Percentiles rank a stretch among this genome's conserved stretches.
Evolutionary conservation across 768 basidiomycete species (phyloP).

Genomic region (Termitomyces heimii): DNA sequence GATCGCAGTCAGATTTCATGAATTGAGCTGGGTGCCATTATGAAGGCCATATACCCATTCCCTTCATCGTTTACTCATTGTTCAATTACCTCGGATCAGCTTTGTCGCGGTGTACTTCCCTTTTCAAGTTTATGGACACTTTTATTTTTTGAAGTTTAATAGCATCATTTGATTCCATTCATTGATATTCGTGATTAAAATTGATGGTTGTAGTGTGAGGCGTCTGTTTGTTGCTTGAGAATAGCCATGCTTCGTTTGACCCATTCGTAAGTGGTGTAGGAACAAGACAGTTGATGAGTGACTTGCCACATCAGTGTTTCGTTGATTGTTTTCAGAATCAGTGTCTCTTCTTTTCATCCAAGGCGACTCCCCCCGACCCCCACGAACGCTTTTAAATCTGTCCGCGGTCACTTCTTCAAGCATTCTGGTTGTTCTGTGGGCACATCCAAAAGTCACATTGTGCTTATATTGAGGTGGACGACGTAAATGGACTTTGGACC

Average conservation of each 20-base stretch:
- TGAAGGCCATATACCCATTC: constrained; percentile 15
- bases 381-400: constrained; percentile 1
- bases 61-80: constrained; percentile 15
- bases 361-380: constrained; percentile 5
- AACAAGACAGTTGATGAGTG: constrained; percentile 5
- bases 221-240: neutral
- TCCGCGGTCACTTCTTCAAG: neutral
- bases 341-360: constrained; percentile 11
- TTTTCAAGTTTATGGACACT: constrained; percentile 22
- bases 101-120: constrained; percentile 19
- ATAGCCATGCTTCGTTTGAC: neutral
- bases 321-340: constrained; percentile 17
- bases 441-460: neutral
- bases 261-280: neutral
- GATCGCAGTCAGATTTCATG: constrained; percentile 75
- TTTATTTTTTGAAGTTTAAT: constrained; percentile 10
- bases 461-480: neutral
- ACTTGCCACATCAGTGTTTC: constrained; percentile 11
- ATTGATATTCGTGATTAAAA: neutral
- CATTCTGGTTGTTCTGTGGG: neutral
- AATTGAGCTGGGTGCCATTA: constrained; percentile 34
- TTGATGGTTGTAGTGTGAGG: constrained; percentile 6
- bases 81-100: constrained; percentile 24
- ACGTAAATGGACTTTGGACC: constrained; percentile 32
- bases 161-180: constrained; percentile 4